Base-by-base conservation (phyloP, 768 basidiomycete species). In the Crepidotus variabilis region DNA sequence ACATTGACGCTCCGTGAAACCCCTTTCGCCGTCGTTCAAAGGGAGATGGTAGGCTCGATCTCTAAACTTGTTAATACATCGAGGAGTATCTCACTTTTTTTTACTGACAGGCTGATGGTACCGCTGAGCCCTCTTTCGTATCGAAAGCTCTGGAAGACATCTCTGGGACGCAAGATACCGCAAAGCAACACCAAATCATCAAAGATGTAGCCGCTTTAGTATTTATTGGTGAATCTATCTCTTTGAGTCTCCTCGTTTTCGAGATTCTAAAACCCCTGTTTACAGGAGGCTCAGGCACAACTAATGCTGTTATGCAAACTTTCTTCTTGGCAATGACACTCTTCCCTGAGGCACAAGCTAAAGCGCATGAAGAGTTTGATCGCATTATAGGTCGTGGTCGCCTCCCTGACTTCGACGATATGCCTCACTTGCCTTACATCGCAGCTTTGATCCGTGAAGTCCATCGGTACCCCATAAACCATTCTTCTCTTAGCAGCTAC, bases 251-350 rank as follows among this genome's bases (percentile, higher is more conserved):
- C 3, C 21, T 6, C 22, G 1, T 21, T 39, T 9, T 16, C 16
- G 11, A 8, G 33, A 14, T 46, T n/a, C 23, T 39, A 6, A 7
- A 9, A 45, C n/a, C 14, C 10, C 3, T 43, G 13, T 16, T 9
- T 21, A 32, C 24, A 58, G 57, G 45, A 39, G 57, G 47, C 5
- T 52, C 55, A 14, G 43, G 53, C 34, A 63, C 68, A 7, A 57
- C 60, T 5, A 54, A 66, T 2, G 58, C 63, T 0, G 13, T 70
- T 4, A 48, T 61, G 2, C 61, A 67, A 18, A 57, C 56, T 1
- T 66, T 72, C 54, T 45, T 72, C 51, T 62, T 71, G 6, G 63
- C 67, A 1, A 69, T 72, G 67, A 57, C 65, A 3, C 54, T 63
- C 6, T 58, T 70, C 50, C 72, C 67, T 1, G 64, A 68, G 1